A percentile compares a stretch with the other conserved stretches of the same genome.
These are phyloP conservation scores for Metschnikowia drakensbergensis DNA, from an alignment of 805 yeast genomes.

Conservation along the genomic window DNA sequence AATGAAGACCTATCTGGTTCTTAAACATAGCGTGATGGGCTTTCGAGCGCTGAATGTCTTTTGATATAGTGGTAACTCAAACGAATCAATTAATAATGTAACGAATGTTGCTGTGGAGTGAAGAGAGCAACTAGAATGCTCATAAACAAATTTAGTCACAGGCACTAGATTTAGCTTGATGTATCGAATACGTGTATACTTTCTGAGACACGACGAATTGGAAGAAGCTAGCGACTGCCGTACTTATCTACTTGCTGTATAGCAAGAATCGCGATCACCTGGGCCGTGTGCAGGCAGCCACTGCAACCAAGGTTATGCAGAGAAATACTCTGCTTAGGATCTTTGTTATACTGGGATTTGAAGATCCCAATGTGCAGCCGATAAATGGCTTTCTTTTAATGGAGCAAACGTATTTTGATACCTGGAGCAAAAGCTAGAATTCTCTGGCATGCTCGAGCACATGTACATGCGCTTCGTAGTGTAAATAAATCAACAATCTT, in stretches of 20 bases:
- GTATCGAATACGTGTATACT: background rate
- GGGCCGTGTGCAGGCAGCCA: background rate
- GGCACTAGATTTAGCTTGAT: background rate
- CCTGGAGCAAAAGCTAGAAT: no score
- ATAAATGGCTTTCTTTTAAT: no score
- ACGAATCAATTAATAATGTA: background rate
- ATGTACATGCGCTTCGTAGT: no score
- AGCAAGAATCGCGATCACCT: constrained; percentile 3
- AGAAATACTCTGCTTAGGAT: background rate
- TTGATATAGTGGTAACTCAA: background rate
- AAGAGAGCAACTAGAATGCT: background rate
- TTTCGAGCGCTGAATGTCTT: background rate
- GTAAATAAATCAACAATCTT: background rate
- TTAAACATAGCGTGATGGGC: background rate
- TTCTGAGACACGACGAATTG: background rate
- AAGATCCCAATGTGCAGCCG: no score
- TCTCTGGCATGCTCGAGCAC: no score
- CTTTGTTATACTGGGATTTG: no score
- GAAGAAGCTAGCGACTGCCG: background rate
- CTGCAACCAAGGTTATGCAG: background rate
- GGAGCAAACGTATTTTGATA: no score
- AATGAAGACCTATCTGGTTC: background rate
- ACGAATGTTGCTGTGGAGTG: background rate
- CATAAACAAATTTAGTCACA: background rate
- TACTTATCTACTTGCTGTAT: background rate